phyloP scores from a whole-genome alignment of 768 basidiomycete genomes.

The Suillus fuscotomentosus region DNA sequence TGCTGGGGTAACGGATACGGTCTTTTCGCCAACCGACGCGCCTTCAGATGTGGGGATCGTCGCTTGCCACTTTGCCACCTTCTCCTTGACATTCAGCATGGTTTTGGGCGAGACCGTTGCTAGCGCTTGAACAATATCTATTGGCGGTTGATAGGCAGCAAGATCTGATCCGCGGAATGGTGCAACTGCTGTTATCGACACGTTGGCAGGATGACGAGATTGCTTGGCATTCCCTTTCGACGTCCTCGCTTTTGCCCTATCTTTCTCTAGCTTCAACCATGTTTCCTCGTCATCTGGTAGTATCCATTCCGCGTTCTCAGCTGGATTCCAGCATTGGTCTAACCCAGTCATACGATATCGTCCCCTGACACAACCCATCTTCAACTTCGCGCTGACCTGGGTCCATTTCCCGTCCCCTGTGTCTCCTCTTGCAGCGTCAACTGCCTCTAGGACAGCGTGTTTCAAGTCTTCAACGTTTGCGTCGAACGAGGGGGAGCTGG shows the following conservation, averaged over 20 bases:
- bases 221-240: slow-evolving; percentile 16
- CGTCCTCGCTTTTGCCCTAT: slow-evolving; percentile 19
- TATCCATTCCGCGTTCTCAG: slow-evolving; percentile 29
- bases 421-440: slow-evolving; percentile 35
- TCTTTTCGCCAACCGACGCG: neutral
- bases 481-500: slow-evolving; percentile 30
- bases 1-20: slow-evolving; percentile 9
- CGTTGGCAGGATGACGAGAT: slow-evolving; percentile 9
- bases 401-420: slow-evolving; percentile 49
- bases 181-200: neutral
- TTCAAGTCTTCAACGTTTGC: slow-evolving; percentile 30
- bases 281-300: slow-evolving; percentile 48
- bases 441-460: slow-evolving; percentile 33
- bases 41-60: slow-evolving; percentile 17
- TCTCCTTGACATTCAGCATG: slow-evolving; percentile 30
- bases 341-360: slow-evolving; percentile 24
- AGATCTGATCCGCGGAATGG: neutral
- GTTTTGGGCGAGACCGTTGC: slow-evolving; percentile 24
- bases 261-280: slow-evolving; percentile 47
- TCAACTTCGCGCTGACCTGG: slow-evolving; percentile 37
- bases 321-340: slow-evolving; percentile 20
- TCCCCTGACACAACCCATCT: slow-evolving; percentile 39
- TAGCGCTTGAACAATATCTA: slow-evolving; percentile 6
- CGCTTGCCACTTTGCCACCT: slow-evolving; percentile 37
- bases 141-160: slow-evolving; percentile 1